A percentile compares a stretch with the other conserved stretches of the same genome.
Conservation (phyloP, 1,284 basidiomycete genomes). For the Takashimella tepidaria region DNA sequence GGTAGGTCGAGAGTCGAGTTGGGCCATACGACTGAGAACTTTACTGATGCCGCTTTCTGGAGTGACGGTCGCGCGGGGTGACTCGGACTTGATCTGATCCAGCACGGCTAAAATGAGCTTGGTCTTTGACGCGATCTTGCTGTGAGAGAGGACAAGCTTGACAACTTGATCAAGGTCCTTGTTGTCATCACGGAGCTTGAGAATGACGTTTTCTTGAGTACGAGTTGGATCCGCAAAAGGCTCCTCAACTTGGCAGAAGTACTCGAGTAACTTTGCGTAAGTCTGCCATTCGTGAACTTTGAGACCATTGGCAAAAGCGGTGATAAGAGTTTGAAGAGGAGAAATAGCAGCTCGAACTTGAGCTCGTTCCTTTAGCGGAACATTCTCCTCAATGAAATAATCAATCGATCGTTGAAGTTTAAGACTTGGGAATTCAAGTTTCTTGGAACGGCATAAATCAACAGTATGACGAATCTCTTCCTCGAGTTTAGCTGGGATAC, state of each 20-base stretch:
- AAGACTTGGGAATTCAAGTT: conserved; percentile 76
- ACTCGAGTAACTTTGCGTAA: conserved; percentile 46
- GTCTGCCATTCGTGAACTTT: conserved; percentile 74
- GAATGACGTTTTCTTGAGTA: conserved; percentile 82
- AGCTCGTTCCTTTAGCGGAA: conserved; percentile 70
- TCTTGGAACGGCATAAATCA: conserved; percentile 66
- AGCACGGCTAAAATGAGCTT: conserved; percentile 80
- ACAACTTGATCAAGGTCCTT: conserved; percentile 91
- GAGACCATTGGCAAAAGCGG: conserved; percentile 74
- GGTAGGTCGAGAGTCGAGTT: conserved; percentile 79
- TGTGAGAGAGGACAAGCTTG: conserved; percentile 84
- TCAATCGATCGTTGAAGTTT: conserved; percentile 57
- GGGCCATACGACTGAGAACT: conserved; percentile 50
- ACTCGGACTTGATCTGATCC: conserved; percentile 77
- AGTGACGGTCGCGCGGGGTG: conserved; percentile 63
- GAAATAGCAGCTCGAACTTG: conserved; percentile 70
- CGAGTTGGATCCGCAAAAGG: conserved; percentile 73
- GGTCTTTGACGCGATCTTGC: conserved; percentile 89
- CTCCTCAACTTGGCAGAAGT: conserved; percentile 67
- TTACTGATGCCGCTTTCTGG: conserved; percentile 41
- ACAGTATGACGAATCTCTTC: conserved; percentile 75
- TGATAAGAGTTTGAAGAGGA: conserved; percentile 70
- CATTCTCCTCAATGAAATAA: conserved; percentile 73
- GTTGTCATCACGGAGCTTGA: conserved; percentile 83
- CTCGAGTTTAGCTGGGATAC: conserved; percentile 88